These are phyloP conservation scores for Pyrenochaeta sp. DNA, from an alignment of 2,329 filamentous ascomycete genomes.

Conservation along the genomic window DNA sequence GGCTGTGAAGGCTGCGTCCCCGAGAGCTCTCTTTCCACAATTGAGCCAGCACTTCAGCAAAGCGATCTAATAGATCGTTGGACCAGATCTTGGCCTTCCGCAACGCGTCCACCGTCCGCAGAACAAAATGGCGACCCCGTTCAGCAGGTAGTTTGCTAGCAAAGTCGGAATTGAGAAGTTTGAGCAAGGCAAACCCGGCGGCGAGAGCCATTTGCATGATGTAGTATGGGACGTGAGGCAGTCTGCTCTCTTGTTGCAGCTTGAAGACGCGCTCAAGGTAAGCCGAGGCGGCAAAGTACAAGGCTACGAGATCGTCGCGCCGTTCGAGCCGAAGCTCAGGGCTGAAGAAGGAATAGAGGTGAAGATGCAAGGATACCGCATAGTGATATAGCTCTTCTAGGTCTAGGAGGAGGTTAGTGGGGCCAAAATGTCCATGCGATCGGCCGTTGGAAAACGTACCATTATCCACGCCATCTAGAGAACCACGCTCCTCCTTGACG, in stretches of 20 bases:
- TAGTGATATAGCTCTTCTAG: slow-evolving; percentile 70
- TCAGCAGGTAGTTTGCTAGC: slow-evolving; percentile 70
- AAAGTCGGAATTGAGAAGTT: slow-evolving; percentile 79
- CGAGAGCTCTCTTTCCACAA: slow-evolving; percentile 73
- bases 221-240: slow-evolving; percentile 76
- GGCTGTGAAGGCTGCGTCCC: slow-evolving; percentile 47
- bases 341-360: slow-evolving; percentile 83
- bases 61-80: slow-evolving; percentile 80
- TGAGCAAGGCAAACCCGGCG: slow-evolving; percentile 78
- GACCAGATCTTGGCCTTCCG: slow-evolving; percentile 76
- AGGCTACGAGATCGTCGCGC: slow-evolving; percentile 73
- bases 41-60: slow-evolving; percentile 86
- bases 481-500: slow-evolving; percentile 22
- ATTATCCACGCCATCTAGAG: slow-evolving; percentile 45
- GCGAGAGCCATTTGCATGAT: slow-evolving; percentile 88
- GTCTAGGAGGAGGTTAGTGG: slow-evolving; percentile 50
- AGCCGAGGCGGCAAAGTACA: slow-evolving; percentile 75
- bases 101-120: slow-evolving; percentile 74
- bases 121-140: slow-evolving; percentile 72
- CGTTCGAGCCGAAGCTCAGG: slow-evolving; percentile 69
- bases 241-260: slow-evolving; percentile 63
- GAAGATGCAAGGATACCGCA: slow-evolving; percentile 77
- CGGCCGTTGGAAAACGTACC: slow-evolving; percentile 26
- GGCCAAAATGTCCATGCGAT: slow-evolving; percentile 51
- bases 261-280: slow-evolving; percentile 70